Percentiles rank a stretch among this genome's conserved stretches.
Evolutionary conservation across 345 rosid genomes (phyloP).

Genomic region (Salix dunnii): DNA sequence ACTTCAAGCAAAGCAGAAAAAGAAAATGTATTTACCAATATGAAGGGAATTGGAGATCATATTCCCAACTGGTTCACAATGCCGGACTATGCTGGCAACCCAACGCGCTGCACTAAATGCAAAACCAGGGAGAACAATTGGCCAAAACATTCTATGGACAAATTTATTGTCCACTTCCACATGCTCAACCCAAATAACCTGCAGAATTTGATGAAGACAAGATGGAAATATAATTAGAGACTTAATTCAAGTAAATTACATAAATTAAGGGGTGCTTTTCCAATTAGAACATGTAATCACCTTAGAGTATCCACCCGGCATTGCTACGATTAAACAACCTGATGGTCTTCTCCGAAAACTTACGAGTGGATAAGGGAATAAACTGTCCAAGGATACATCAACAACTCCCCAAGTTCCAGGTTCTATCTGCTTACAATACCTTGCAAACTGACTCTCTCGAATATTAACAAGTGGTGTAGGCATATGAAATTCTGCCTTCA

Average conservation of each 20-base stretch:
- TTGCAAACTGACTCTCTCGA: conserved; percentile 39
- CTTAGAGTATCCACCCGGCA: conserved; percentile 32
- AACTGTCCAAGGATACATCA: conserved; percentile 45
- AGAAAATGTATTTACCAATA: conserved; percentile 12
- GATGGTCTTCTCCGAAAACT: conserved; percentile 45
- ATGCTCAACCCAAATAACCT: conserved; percentile 63
- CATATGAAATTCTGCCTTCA: conserved; percentile 45
- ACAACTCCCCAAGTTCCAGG: conserved; percentile 46
- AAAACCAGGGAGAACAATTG: conserved; percentile 36
- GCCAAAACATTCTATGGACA: conserved; percentile 26
- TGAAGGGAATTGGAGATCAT: not conserved
- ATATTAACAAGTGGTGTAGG: conserved; percentile 39
- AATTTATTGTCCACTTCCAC: conserved; percentile 36
- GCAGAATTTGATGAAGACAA: not conserved
- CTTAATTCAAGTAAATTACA: not conserved
- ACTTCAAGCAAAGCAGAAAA: not conserved
- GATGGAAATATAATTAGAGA: not conserved
- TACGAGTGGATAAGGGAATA: conserved; percentile 25
- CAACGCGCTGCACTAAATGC: conserved; percentile 53
- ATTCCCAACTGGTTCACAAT: conserved; percentile 28
- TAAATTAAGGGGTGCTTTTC: not conserved
- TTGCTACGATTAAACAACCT: conserved; percentile 43
- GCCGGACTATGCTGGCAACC: conserved; percentile 31
- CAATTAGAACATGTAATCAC: conserved; percentile 4
- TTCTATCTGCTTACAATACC: conserved; percentile 33